Evolutionary conservation across 306 rosid species (phyloP).

Genomic region (Trifolium fragiferum): DNA sequence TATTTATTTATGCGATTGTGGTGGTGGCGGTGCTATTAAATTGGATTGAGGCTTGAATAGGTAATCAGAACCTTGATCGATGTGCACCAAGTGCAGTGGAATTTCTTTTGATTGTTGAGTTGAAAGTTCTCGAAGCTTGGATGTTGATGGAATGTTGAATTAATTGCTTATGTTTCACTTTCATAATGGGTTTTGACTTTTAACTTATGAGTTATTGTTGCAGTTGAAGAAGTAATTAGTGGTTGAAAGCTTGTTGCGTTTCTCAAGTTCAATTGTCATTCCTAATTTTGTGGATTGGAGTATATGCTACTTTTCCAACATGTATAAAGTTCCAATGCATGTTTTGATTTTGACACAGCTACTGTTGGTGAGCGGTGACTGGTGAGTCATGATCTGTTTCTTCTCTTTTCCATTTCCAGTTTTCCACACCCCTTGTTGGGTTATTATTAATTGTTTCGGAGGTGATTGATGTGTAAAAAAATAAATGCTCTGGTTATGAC

Average conservation of each 20-base stretch:
- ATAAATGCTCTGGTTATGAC: slow-evolving; percentile 48
- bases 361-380: slow-evolving; percentile 27
- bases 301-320: slow-evolving; percentile 32
- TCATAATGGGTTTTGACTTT: slow-evolving; percentile 21
- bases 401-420: slow-evolving; percentile 43
- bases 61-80: slow-evolving; percentile 48
- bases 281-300: slow-evolving; percentile 49
- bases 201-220: slow-evolving; percentile 23
- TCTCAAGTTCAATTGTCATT: slow-evolving; percentile 30
- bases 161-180: slow-evolving; percentile 43
- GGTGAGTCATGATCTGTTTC: slow-evolving; percentile 44
- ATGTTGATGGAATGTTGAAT: slow-evolving; percentile 6
- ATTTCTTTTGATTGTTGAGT: slow-evolving; percentile 30
- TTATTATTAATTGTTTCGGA: slow-evolving; percentile 26
- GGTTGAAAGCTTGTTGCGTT: slow-evolving; percentile 40
- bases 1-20: not conserved
- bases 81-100: slow-evolving; percentile 28
- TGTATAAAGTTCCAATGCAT: not conserved
- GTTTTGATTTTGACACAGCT: slow-evolving; percentile 32
- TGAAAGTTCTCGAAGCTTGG: slow-evolving; percentile 32
- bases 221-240: slow-evolving; percentile 40
- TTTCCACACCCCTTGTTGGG: slow-evolving; percentile 48
- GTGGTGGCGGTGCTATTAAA: slow-evolving; percentile 1
- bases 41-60: slow-evolving; percentile 51
- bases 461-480: slow-evolving; percentile 53